Percentiles rank a stretch among this genome's conserved stretches.
phyloP scores from a whole-genome alignment of 2,329 filamentous ascomycete species.

The Ophiognomonia clavigignenti-juglandacearum region DNA sequence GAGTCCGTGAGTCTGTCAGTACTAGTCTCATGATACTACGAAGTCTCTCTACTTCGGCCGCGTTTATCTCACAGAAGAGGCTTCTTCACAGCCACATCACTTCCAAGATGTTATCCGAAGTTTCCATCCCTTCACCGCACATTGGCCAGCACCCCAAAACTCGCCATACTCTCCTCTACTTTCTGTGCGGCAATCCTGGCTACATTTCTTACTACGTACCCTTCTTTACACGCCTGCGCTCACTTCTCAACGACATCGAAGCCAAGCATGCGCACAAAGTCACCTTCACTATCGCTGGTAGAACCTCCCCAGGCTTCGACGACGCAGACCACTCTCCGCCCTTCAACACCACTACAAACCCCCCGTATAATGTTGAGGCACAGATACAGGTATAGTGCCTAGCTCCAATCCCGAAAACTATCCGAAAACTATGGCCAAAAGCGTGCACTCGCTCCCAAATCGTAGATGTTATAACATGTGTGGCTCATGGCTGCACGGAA shows the following conservation, averaged over 20 bases:
- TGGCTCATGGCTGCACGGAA: no score
- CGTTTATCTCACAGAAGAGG: no score
- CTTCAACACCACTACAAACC: slow-evolving; percentile 32
- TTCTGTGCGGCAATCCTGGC: slow-evolving; percentile 73
- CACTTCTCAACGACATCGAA: slow-evolving; percentile 43
- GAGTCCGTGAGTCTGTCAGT: no score
- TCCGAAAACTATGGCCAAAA: no score
- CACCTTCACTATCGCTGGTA: slow-evolving; percentile 51
- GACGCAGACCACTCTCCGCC: slow-evolving; percentile 44
- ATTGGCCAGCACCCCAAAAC: slow-evolving; percentile 7
- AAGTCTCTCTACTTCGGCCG: no score
- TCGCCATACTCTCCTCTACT: slow-evolving; percentile 54
- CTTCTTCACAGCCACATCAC: no score
- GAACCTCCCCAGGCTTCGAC: slow-evolving; percentile 54
- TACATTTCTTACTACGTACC: slow-evolving; percentile 67
- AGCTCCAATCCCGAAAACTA: no score
- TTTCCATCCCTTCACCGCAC: slow-evolving; percentile 8
- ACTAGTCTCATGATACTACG: no score
- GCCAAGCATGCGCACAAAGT: slow-evolving; percentile 18
- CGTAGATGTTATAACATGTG: no score
- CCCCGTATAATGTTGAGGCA: slow-evolving; percentile 47
- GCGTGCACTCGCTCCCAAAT: no score
- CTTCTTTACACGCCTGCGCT: slow-evolving; percentile 57
- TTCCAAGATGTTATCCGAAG: slow-evolving; percentile 7
- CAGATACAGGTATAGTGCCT: no score